These are phyloP conservation scores for Jaenimonas drosophilae DNA, from an alignment of 208 protist genomes.

Conservation along the genomic window DNA sequence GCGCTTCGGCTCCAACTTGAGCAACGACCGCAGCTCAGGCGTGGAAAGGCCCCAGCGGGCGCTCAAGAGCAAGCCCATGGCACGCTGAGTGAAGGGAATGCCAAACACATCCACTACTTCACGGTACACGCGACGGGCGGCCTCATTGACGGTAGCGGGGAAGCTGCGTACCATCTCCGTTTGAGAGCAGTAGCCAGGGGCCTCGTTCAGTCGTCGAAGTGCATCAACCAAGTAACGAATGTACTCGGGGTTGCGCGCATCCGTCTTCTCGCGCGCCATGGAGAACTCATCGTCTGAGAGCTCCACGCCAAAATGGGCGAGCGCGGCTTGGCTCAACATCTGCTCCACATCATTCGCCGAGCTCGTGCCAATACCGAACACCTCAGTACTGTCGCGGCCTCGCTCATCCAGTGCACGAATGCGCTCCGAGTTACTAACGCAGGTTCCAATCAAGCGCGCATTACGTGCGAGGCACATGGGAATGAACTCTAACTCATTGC, in stretches of 20 bases:
- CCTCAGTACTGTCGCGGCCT: constrained; percentile 55
- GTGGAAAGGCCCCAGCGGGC: constrained; percentile 60
- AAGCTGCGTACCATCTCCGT: constrained; percentile 27
- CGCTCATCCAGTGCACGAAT: constrained; percentile 11
- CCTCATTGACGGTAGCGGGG: constrained; percentile 40
- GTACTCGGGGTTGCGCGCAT: constrained; percentile 45
- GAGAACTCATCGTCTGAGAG: constrained; percentile 67
- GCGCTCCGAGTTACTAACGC: constrained; percentile 11
- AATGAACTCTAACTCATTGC: constrained; percentile 16
- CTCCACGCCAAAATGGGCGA: constrained; percentile 27
- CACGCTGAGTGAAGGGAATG: constrained; percentile 20
- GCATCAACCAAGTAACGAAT: constrained; percentile 49
- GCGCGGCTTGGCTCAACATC: constrained; percentile 26
- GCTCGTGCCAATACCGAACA: constrained; percentile 26
- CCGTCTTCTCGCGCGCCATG: constrained; percentile 35
- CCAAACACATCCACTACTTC: constrained; percentile 31
- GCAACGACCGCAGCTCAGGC: constrained; percentile 39
- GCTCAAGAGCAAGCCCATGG: constrained; percentile 36
- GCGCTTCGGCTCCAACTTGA: constrained; percentile 26
- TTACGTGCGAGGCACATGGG: constrained; percentile 53
- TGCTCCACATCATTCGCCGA: constrained; percentile 67
- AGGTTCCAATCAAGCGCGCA: constrained; percentile 56
- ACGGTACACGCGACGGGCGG: constrained; percentile 31
- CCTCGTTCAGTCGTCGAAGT: constrained; percentile 35
- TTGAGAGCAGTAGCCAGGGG: constrained; percentile 32